These are phyloP conservation scores for Psilocybe azurescens DNA, from an alignment of 768 basidiomycete species.

Conservation along the genomic window DNA sequence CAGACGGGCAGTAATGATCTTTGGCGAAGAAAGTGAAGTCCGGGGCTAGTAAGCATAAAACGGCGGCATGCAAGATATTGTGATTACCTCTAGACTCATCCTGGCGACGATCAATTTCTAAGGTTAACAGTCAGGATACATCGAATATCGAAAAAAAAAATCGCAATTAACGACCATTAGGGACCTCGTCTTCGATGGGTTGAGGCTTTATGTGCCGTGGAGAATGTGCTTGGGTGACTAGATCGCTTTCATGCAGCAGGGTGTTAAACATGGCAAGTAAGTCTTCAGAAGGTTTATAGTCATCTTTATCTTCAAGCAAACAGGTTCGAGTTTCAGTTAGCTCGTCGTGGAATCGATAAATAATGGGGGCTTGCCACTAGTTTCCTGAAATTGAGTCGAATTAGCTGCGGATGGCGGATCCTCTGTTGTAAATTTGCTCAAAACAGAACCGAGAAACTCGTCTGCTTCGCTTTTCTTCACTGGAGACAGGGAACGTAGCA, in stretches of 20 bases:
- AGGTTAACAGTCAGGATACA: no score
- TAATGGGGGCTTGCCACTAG: background rate
- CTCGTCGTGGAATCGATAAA: background rate
- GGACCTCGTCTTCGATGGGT: background rate
- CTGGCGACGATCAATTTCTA: no score
- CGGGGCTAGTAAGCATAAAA: no score
- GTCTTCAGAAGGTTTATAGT: conserved; percentile 18
- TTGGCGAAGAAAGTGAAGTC: no score
- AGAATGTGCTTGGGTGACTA: background rate
- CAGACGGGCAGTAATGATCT: background rate
- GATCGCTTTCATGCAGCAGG: background rate
- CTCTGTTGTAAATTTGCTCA: conserved; percentile 7
- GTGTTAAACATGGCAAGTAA: background rate
- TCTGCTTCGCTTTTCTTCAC: conserved; percentile 9
- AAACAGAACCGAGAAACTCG: conserved; percentile 3
- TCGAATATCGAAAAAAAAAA: background rate
- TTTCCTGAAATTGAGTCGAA: background rate
- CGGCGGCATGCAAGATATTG: background rate
- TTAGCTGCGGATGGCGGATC: background rate
- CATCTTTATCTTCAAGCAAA: background rate
- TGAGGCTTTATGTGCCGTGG: background rate
- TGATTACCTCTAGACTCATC: background rate
- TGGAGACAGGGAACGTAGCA: conserved; percentile 14
- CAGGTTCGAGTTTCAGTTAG: background rate
- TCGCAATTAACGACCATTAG: background rate